Base-by-base conservation (phyloP, 2,329 filamentous ascomycete genomes). In the Sphaceloma murrayae region DNA sequence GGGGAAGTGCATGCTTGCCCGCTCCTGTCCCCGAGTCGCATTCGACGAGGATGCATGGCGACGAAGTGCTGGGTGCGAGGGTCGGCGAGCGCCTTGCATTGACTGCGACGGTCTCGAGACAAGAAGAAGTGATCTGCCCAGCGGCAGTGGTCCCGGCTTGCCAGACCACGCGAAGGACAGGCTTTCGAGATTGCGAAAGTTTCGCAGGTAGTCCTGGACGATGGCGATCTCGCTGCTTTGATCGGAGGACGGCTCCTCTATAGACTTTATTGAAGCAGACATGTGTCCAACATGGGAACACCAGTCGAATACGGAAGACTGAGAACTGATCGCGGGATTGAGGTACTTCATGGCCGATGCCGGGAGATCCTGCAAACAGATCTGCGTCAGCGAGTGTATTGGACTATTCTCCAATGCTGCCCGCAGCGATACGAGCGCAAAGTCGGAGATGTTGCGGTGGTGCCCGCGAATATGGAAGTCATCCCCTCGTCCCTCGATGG, bases 381-480 rank as follows among this genome's bases (percentile, higher is more conserved):
- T 70, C 48, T 80, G 80, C 50, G 72, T 68, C 10, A 94, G 73
- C 47, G 70, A 73, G 40, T 67, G 68, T 38, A 91, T 65, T 1
- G 78, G 75, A 7, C 80, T 76, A 44, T 80, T 75, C 66, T 94
- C 87, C 21, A 93, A 65, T 9, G 87, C 82, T 51, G 94, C 86
- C 51, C 86, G 81, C 45, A 94, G 66, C 51, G 85, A 91, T 58
- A 93, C 86, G 49, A 94, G 77, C 3, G 85, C 85, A 58, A 91
- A 94, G 69, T 94, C 87, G 48, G 36, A 40, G 2, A 94, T 84
- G 38, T 81, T 78, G 60, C 78, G 80, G 36, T 85, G 75, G 27
- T 85, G 75, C 58, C 87, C 85, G 33, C 81, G 72, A 59, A 85
- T 78, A 27, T 58, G 49, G 6, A 72, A 67, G 11, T 77, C 68